Evolutionary conservation across 768 basidiomycete species (phyloP), one percentile per base, ranked within the genome.

Genomic region (Collybiopsis luxurians): DNA sequence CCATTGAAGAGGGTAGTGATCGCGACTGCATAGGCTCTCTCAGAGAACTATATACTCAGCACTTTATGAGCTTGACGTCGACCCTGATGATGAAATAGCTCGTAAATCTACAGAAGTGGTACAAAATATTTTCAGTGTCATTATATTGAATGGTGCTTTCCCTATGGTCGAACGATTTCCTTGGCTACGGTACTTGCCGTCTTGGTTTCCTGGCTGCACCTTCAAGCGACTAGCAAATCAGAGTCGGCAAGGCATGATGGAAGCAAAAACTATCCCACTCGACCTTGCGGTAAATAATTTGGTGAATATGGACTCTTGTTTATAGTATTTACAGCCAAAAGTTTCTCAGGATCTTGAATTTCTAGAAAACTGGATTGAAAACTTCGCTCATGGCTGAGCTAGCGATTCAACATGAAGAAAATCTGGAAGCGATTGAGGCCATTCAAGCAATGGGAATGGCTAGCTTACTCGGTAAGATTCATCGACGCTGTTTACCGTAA

Each of bases 41-140:
- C 65, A 68, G 17, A 66, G 67, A 24, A 66, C 67, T n/a, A 70
- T 70, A 26, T 69, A 72, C 68, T 54, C 56, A 9, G 60, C 66
- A 24, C 64, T 70, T 17, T 74, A 75, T 44, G 74, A 71, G 11
- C 71, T 73, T 38, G 66, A 74, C 42, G 66, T 73, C 46, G 57
- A 61, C 3, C 69, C 66, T 21, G 55, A 73, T 24, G 69, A 75
- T 58, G 51, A 53, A 26, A 3, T 45, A 5, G 39, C 53, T 4
- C 23, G 23, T 23, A 54, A 43, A 26, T 39, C 53, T 23, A n/a
- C n/a, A 5, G 11, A 24, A 1, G 24, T 23, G 4, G 42, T 54
- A 2, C 17, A 19, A 6, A 40, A 19, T 28, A 12, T 31, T 2
- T 43, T 54, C n/a, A 38, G 24, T 15, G 27, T 23, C 27, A 42